A percentile compares a stretch with the other conserved stretches of the same genome.
Evolutionary conservation across 495 filamentous ascomycete genomes (phyloP).

Genomic region (Aspergillus haitiensis): DNA sequence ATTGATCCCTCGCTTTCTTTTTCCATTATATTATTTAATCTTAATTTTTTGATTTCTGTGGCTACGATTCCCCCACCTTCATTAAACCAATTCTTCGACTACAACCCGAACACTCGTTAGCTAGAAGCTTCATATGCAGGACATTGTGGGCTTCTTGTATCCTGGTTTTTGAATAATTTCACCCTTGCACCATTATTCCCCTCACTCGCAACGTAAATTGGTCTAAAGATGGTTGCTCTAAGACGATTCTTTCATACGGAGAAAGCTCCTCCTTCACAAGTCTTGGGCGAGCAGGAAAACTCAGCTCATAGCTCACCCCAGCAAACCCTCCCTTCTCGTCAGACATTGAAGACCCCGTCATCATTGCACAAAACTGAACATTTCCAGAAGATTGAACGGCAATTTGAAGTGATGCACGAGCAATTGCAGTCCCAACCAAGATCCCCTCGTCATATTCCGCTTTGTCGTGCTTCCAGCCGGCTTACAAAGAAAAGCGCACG

Average conservation of each 20-base stretch:
- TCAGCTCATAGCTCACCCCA: conserved; percentile 20
- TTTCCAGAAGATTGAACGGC: conserved; percentile 42
- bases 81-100: neutral
- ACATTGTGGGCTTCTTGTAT: conserved; percentile 3
- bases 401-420: conserved; percentile 45
- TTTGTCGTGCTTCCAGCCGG: conserved; percentile 24
- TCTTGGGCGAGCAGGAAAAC: conserved; percentile 16
- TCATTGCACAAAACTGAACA: conserved; percentile 32
- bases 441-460: conserved; percentile 30
- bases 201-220: neutral
- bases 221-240: conserved; percentile 36
- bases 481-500: conserved; percentile 23
- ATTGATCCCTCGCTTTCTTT: conserved; percentile 1
- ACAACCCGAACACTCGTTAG: neutral
- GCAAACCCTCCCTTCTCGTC: conserved; percentile 6
- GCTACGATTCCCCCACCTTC: conserved; percentile 5
- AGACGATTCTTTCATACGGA: conserved; percentile 41
- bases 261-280: conserved; percentile 22
- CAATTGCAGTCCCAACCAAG: conserved; percentile 32
- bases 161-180: neutral
- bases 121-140: conserved; percentile 2
- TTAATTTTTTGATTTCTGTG: neutral
- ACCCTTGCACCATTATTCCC: conserved; percentile 3
- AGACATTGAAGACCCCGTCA: conserved; percentile 16
- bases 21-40: neutral